These are phyloP conservation scores for Beauveria sp. DNA, from an alignment of 2,329 filamentous ascomycete genomes.

Conservation along the genomic window DNA sequence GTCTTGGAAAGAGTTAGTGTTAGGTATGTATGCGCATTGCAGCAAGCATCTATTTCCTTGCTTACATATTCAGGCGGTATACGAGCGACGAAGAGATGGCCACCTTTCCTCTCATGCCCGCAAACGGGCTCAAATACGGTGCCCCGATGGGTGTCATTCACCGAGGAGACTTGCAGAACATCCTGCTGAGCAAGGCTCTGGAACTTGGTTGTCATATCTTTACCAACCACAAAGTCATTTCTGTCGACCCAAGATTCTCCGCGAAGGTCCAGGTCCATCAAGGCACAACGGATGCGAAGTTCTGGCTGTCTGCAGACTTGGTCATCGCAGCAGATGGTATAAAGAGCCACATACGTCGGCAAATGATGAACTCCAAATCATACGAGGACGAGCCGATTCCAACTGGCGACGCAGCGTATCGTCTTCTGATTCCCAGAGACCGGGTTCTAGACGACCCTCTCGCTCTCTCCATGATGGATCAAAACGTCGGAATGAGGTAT, in stretches of 20 bases:
- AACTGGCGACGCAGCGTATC: constrained; percentile 46
- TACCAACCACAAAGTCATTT: background rate
- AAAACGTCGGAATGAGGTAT: constrained; percentile 52
- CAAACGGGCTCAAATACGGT: constrained; percentile 16
- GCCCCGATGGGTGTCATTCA: constrained; percentile 18
- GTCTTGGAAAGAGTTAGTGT: constrained; percentile 22
- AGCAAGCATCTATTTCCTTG: background rate
- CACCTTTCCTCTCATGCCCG: constrained; percentile 15
- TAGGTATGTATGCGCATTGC: constrained; percentile 16
- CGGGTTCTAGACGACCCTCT: constrained; percentile 62
- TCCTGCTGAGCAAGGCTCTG: constrained; percentile 36
- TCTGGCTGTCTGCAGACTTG: background rate
- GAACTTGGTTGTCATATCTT: constrained; percentile 11
- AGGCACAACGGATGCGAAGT: background rate
- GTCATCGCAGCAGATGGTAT: background rate
- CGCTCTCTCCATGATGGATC: constrained; percentile 50
- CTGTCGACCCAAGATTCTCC: background rate
- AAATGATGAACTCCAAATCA: background rate
- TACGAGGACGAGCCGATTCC: constrained; percentile 28
- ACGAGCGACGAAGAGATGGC: constrained; percentile 19
- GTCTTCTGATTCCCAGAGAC: constrained; percentile 42
- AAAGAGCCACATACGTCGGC: background rate
- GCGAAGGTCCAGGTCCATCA: background rate
- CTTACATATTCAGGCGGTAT: constrained; percentile 16
- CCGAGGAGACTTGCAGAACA: constrained; percentile 19